Percentiles rank a stretch among this genome's conserved stretches.
phyloP scores from a whole-genome alignment of 2,329 filamentous ascomycete species.

The Sporothrix phasma region DNA sequence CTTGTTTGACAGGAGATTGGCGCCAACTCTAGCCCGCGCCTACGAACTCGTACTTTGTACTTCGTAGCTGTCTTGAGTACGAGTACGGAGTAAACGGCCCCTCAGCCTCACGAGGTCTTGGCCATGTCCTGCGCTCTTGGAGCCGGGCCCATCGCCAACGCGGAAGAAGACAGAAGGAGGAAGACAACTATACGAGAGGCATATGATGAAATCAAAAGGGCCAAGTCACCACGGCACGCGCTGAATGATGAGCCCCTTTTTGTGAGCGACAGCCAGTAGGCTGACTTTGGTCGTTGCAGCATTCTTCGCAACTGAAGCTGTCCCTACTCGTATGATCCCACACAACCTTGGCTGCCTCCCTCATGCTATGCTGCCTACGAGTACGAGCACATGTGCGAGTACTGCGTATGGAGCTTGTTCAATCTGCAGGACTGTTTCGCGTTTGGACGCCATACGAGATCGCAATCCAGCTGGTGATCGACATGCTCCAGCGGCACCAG shows the following conservation, averaged over 20 bases:
- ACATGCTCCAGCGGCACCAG: background rate
- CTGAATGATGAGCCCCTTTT: background rate
- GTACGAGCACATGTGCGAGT: background rate
- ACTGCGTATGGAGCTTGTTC: too few species aligned
- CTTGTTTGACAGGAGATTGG: slow-evolving; percentile 1
- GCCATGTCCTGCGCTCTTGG: background rate
- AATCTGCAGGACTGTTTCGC: too few species aligned
- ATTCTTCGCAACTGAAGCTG: too few species aligned
- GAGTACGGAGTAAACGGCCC: too few species aligned
- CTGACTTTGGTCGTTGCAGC: too few species aligned
- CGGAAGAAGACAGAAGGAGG: background rate
- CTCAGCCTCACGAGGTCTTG: too few species aligned
- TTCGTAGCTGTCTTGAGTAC: too few species aligned
- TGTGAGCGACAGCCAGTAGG: too few species aligned
- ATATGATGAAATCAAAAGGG: background rate
- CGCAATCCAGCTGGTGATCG: background rate
- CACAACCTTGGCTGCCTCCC: too few species aligned
- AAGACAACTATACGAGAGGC: background rate
- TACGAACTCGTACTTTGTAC: too few species aligned
- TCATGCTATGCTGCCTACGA: too few species aligned
- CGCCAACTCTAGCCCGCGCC: background rate
- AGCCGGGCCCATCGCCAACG: background rate
- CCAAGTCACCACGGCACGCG: background rate
- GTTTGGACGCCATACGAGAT: background rate
- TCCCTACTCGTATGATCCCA: too few species aligned